Evolutionary conservation across 495 filamentous ascomycete genomes (phyloP), one percentile per base, ranked within the genome.

Genomic region (Terfezia claveryi): DNA sequence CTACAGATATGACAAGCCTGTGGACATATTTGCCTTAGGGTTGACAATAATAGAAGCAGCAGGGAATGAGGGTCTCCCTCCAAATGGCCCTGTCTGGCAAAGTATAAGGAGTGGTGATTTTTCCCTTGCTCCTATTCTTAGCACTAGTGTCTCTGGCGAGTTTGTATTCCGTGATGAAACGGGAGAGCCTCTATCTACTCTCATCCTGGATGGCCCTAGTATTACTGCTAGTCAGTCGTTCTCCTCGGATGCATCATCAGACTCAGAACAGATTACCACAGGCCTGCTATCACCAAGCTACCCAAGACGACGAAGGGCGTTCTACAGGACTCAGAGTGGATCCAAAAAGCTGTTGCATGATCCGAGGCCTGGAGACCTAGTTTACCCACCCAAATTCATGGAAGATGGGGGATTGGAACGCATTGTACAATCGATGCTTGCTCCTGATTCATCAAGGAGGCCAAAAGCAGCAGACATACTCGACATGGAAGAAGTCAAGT

Each of bases 41-140:
- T 74, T 95, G 56, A 89, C 95, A 63, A 83, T 95, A 67, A 77
- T 94, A 41, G 91, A 98, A 69, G 87, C 86, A 61, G 88, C 87
- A 10, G 84, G 83, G 44, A 98, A 98, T 58, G 81, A 91, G 37
- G 79, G 82, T 56, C 77, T 95, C 9, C 91, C 91, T 0, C 87
- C 93, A 54, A 93, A 96, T 62, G 91, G 91, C 49, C 73, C 79
- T 10, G 81, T 79, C 16, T 98, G 91, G 91, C 80, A 85, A 62
- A 81, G 80, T 37, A 78, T 96, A 49, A 79, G 91, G 23, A 79
- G 80, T 56, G 87, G 85, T 37, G 87, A 95, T 62, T 77, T 94
- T 66, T 84, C 80, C 62, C 83, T 85, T 53, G 76, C 95, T 1
- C 86, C 88, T 2, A 81, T 79, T 59, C 72, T 98, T 10, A 92